These are phyloP conservation scores for Dendrostoma leiphaemia DNA, from an alignment of 2,329 filamentous ascomycete species.

Conservation along the genomic window DNA sequence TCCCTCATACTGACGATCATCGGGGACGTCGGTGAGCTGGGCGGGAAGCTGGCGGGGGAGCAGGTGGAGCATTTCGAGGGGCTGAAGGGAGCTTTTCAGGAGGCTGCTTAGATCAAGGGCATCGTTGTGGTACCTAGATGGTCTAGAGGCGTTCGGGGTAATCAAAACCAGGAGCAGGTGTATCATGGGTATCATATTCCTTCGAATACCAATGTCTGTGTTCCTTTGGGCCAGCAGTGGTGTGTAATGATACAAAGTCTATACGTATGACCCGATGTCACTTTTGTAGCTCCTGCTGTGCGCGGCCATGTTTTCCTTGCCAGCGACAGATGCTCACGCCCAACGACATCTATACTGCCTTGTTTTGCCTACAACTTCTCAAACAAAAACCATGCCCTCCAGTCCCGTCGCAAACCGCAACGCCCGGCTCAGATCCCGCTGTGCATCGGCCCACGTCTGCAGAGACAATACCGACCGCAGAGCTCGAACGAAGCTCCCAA, in stretches of 20 bases:
- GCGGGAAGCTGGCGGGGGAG: conserved; percentile 71
- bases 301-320: no score
- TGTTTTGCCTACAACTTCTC: not conserved
- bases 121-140: not conserved
- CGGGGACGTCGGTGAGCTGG: conserved; percentile 55
- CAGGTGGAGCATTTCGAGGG: conserved; percentile 73
- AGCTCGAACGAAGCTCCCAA: not conserved
- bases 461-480: not conserved
- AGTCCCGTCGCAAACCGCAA: not conserved
- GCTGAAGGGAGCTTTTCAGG: conserved; percentile 58
- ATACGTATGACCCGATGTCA: not conserved
- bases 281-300: no score
- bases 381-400: not conserved
- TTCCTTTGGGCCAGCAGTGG: not conserved
- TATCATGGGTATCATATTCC: not conserved
- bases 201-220: not conserved
- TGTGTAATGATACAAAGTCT: not conserved
- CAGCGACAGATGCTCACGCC: not conserved
- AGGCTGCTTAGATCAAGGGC: conserved; percentile 32
- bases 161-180: not conserved
- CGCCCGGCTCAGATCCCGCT: not conserved
- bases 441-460: not conserved
- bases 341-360: not conserved
- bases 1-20: conserved; percentile 93
- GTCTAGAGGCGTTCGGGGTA: not conserved